A percentile compares a stretch with the other conserved stretches of the same genome.
Conservation (phyloP, 140 eudicot species). For the Stevia rebaudiana region DNA sequence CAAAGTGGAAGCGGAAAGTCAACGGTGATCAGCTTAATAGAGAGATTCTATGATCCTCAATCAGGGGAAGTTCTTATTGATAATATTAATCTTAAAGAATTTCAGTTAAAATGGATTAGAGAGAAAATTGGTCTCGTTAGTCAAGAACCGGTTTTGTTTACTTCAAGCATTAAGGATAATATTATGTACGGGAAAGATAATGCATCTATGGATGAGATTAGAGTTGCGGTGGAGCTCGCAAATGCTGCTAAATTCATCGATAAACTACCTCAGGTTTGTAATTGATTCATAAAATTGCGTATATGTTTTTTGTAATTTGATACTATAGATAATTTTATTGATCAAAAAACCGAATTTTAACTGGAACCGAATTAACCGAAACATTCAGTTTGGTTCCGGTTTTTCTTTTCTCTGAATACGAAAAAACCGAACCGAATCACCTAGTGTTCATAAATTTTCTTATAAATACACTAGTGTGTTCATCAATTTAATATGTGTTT, state of each 20-base stretch:
- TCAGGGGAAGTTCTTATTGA: slow-evolving; percentile 76
- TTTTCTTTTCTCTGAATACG: no score
- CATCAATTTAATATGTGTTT: no score
- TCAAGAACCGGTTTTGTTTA: slow-evolving; percentile 86
- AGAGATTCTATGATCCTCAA: slow-evolving; percentile 88
- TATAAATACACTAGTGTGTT: no score
- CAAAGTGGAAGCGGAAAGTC: slow-evolving; percentile 96
- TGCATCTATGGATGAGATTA: slow-evolving; percentile 66
- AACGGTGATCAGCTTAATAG: slow-evolving; percentile 71
- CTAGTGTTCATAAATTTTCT: no score
- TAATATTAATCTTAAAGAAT: slow-evolving; percentile 62
- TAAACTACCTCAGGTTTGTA: slow-evolving; percentile 67
- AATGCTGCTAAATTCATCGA: slow-evolving; percentile 91
- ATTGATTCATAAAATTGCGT: neutral
- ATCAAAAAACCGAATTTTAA: no score
- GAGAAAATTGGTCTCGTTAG: slow-evolving; percentile 81
- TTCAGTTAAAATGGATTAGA: slow-evolving; percentile 85
- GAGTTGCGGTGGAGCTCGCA: slow-evolving; percentile 85
- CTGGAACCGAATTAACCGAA: no score
- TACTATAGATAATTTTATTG: neutral
- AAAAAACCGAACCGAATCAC: no score
- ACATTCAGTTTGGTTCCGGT: no score
- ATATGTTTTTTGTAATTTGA: neutral
- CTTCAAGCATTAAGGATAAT: slow-evolving; percentile 77
- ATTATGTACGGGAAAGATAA: slow-evolving; percentile 73